phyloP scores from a whole-genome alignment of 1,139 yeast species.

The Diutina pseudorugosa region DNA sequence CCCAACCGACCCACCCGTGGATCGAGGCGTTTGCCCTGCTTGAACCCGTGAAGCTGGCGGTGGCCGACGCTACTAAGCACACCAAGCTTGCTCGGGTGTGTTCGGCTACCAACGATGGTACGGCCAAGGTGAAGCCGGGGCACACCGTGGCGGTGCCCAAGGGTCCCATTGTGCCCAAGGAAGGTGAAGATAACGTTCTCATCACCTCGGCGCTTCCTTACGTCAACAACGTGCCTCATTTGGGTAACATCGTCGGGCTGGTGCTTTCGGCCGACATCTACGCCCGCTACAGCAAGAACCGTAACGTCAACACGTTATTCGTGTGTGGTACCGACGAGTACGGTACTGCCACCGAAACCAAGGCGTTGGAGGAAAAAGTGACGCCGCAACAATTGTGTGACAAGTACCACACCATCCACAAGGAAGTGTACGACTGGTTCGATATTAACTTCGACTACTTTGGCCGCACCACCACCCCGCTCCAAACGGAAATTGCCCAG shows the following conservation, averaged over 20 bases:
- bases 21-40: slow-evolving; percentile 24
- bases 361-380: slow-evolving; percentile 87
- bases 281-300: slow-evolving; percentile 78
- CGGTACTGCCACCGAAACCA: slow-evolving; percentile 98
- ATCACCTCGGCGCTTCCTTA: slow-evolving; percentile 96
- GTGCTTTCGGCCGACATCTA: slow-evolving; percentile 91
- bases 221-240: slow-evolving; percentile 95
- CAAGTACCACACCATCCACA: slow-evolving; percentile 77
- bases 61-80: slow-evolving; percentile 23
- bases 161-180: slow-evolving; percentile 40
- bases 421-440: slow-evolving; percentile 92
- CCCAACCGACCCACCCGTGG: slow-evolving; percentile 19
- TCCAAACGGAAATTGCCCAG: slow-evolving; percentile 93
- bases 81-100: slow-evolving; percentile 27
- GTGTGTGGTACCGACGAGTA: slow-evolving; percentile 98
- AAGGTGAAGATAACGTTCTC: slow-evolving; percentile 64
- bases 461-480: slow-evolving; percentile 88
- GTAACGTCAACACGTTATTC: slow-evolving; percentile 77
- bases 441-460: slow-evolving; percentile 88
- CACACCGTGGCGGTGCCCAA: slow-evolving; percentile 24
- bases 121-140: slow-evolving; percentile 30
- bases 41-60: slow-evolving; percentile 25
- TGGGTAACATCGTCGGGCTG: slow-evolving; percentile 93
- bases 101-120: slow-evolving; percentile 48
- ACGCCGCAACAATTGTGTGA: slow-evolving; percentile 83